Base-by-base conservation (phyloP, 108 stramenopile genomes). In the Cyclostephanos tholiformis region DNA sequence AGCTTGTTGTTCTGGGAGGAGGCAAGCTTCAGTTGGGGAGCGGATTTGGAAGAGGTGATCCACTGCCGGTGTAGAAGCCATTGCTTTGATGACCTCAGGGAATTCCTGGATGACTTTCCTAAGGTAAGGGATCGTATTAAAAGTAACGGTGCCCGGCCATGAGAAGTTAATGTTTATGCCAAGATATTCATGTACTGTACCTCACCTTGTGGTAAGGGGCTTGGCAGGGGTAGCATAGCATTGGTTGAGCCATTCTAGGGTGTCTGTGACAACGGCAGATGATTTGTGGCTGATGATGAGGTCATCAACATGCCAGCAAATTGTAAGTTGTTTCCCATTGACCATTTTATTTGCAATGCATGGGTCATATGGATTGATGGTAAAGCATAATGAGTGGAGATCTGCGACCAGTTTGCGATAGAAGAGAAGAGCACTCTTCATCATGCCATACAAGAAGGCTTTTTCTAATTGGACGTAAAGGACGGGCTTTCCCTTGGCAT, bases 241-340 rank as follows among this genome's bases (percentile, higher is more conserved):
- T n/a, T n/a, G n/a, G n/a, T n/a, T n/a, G n/a, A n/a, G n/a, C n/a
- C n/a, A n/a, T 59, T 25, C 52, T 76, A 43, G 11, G 27, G 9
- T 2, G 13, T 56, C 71, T 69, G 7, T 68, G 59, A 36, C n/a
- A n/a, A n/a, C n/a, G n/a, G n/a, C n/a, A n/a, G n/a, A n/a, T n/a
- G n/a, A n/a, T n/a, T n/a, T n/a, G n/a, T 84, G 84, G 3, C 19
- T 26, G 22, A 52, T 46, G 38, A 74, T 65, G n/a, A 76, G 2
- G 39, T 84, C 84, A 51, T 82, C 81, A 22, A 82, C 77, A 63
- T 82, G 77, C 73, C 77, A 79, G 44, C 19, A 36, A 11, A 83
- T 20, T 1, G 82, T 86, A 13, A 39, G 29, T 43, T 82, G 77
- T 22, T 75, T 75, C 8, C 85, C 80, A 16, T 80, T 68, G 26